These are phyloP conservation scores for Neopestalotiopsis sp. DNA, from an alignment of 2,329 filamentous ascomycete genomes.

Conservation along the genomic window DNA sequence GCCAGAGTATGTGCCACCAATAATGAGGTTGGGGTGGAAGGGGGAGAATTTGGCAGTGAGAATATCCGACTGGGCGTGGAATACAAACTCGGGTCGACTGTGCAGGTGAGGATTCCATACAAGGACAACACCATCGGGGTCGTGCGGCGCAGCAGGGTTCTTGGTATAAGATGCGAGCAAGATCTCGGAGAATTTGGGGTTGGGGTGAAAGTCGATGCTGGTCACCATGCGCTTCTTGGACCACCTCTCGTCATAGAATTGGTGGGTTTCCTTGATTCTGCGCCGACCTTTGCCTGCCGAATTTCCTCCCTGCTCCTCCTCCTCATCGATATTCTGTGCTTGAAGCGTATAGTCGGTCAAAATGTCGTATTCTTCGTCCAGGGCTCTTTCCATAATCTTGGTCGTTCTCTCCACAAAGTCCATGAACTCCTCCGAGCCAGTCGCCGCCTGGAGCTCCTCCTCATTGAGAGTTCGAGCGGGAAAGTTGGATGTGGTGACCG, in stretches of 20 bases:
- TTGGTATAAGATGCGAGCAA: constrained; percentile 96
- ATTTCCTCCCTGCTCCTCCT: constrained; percentile 78
- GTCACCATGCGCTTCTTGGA: constrained; percentile 98
- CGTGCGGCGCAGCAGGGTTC: constrained; percentile 91
- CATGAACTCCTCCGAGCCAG: constrained; percentile 89
- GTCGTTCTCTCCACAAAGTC: constrained; percentile 95
- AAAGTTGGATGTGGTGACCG: constrained; percentile 61
- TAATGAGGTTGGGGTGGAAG: constrained; percentile 94
- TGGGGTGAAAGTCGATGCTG: constrained; percentile 92
- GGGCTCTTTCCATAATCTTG: constrained; percentile 93
- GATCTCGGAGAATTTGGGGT: constrained; percentile 93
- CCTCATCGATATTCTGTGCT: constrained; percentile 76
- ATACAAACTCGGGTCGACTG: constrained; percentile 92
- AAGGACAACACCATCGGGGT: constrained; percentile 91
- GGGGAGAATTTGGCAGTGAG: constrained; percentile 97
- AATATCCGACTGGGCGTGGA: constrained; percentile 95
- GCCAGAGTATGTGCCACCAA: constrained; percentile 94
- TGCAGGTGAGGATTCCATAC: constrained; percentile 98
- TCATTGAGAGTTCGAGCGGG: constrained; percentile 79
- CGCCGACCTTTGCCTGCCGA: constrained; percentile 73
- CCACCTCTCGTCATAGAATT: constrained; percentile 95
- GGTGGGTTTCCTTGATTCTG: constrained; percentile 83
- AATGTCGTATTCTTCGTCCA: constrained; percentile 97
- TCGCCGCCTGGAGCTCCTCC: constrained; percentile 90
- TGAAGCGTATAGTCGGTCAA: constrained; percentile 91